A percentile compares a stretch with the other conserved stretches of the same genome.
phyloP scores from a whole-genome alignment of 345 rosid species.

The Aegle marmelos region DNA sequence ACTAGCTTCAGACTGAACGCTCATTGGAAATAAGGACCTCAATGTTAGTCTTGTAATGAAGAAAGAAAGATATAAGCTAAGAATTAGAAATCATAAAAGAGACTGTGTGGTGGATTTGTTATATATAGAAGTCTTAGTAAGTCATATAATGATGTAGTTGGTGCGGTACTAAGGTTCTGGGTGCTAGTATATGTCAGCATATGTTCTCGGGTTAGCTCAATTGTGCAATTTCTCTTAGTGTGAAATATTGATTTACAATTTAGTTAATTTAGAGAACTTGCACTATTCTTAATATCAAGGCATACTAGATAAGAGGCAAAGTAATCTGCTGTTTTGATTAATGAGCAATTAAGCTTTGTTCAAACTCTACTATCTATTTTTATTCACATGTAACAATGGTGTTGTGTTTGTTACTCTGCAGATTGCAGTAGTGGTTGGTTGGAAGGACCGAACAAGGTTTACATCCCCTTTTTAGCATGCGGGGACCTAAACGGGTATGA shows the following conservation, averaged over 20 bases:
- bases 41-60: neutral
- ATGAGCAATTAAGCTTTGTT: neutral
- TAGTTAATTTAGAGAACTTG: neutral
- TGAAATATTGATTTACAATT: neutral
- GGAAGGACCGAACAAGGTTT: slow-evolving; percentile 91
- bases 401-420: slow-evolving; percentile 20
- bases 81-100: neutral
- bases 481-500: slow-evolving; percentile 88
- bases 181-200: neutral
- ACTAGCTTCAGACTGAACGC: neutral
- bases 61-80: neutral
- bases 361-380: neutral
- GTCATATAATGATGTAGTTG: neutral
- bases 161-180: neutral
- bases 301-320: neutral
- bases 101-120: neutral
- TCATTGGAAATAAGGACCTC: neutral
- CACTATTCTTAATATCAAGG: neutral
- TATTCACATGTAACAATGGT: neutral
- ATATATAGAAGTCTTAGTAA: neutral
- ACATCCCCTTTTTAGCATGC: slow-evolving; percentile 87
- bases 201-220: neutral
- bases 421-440: slow-evolving; percentile 93
- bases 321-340: neutral
- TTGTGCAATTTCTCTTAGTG: neutral